Evolutionary conservation across 2,329 filamentous ascomycete species (phyloP), one percentile per base, ranked within the genome.

Genomic region (Ilyonectria robusta): DNA sequence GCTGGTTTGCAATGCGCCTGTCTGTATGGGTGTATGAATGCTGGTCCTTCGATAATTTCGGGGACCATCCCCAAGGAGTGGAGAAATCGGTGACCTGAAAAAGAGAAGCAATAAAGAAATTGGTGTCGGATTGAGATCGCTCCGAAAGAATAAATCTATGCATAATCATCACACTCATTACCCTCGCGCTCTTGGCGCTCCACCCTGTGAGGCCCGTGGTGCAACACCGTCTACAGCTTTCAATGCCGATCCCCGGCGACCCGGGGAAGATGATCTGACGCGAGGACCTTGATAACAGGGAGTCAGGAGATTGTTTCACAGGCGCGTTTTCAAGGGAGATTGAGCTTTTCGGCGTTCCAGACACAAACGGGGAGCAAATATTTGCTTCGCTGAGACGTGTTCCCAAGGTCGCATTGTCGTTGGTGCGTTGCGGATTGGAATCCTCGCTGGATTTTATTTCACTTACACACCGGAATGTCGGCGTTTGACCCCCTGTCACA

Each of bases 131-230:
- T 40, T 11, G 37, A 53, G 4, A 59, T 59, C 35, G 37, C 37
- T 37, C 55, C 46, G 26, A 64, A 19, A 19, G 26, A 40, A 59
- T 21, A 48, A 59, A 59, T 59, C 35, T 35, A 19, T 19, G 19
- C 17, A 37, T 19, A 64, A 37, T 23, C 40, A 42, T n/a, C 15
- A 42, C 40, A 19, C 37, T 40, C n/a, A 8, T 17, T 29, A 3
- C 40, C 17, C 46, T 40, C 23, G 31, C 44, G 7, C 40, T 7
- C 59, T 62, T 44, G 59, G 44, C 59, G 44, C 46, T 50, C 53
- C 53, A 50, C 23, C 47, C 31, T 10, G n/a, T n/a, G 44, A 35
- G 26, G 31, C 37, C 29, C 29, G 13, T 31, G 8, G 31, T 40
- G 17, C 31, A 21, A 37, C 51, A 42, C 51, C 31, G 8, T 56